Evolutionary conservation across 257 asterid genomes (phyloP).

Genomic region (Jaltomata sinuosa): DNA sequence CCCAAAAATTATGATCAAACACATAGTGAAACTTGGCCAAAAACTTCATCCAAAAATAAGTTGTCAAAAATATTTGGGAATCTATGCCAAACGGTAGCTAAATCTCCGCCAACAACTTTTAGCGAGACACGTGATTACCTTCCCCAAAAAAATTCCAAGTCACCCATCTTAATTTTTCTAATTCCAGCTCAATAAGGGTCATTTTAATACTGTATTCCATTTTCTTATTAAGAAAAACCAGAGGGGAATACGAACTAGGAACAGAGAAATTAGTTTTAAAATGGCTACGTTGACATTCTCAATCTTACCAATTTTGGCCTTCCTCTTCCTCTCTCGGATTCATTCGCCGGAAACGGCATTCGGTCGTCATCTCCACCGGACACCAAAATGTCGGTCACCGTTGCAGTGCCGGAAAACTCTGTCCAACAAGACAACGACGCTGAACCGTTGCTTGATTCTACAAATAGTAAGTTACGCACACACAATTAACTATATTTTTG

Average conservation of each 20-base stretch:
- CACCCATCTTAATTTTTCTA: neutral
- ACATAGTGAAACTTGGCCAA: no score
- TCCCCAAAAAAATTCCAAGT: neutral
- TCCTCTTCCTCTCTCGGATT: conserved; percentile 10
- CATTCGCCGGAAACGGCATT: conserved; percentile 7
- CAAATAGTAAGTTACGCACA: conserved; percentile 46
- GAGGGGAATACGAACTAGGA: neutral
- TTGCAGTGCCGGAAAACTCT: conserved; percentile 25
- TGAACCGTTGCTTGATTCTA: conserved; percentile 52
- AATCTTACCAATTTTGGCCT: conserved; percentile 30
- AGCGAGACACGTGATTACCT: neutral
- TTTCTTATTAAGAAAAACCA: neutral
- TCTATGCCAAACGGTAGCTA: no score
- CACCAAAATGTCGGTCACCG: conserved; percentile 47
- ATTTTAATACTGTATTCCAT: neutral
- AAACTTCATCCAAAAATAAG: no score
- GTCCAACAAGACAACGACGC: conserved; percentile 33
- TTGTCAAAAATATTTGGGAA: no score
- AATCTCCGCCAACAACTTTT: no score
- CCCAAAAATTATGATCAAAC: no score
- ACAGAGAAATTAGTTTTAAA: neutral
- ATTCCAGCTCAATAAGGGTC: neutral
- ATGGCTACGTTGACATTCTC: conserved; percentile 38
- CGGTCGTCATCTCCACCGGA: conserved; percentile 3
- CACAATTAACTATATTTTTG: neutral